phyloP scores from a whole-genome alignment of 1,284 basidiomycete genomes.

The Ceratobasidium sp. region DNA sequence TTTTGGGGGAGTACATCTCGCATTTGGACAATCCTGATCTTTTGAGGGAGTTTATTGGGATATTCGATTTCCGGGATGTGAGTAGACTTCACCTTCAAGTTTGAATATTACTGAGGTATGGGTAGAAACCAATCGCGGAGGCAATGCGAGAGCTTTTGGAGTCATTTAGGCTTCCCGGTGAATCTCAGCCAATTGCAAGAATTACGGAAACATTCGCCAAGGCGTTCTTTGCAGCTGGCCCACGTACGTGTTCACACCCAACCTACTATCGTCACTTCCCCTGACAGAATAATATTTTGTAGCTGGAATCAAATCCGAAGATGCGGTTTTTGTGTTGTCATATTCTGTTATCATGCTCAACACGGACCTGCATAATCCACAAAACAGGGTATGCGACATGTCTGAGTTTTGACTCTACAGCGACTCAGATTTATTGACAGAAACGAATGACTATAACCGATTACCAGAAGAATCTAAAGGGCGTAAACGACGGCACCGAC shows the following conservation, averaged over 20 bases:
- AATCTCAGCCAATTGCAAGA: slow-evolving; percentile 92
- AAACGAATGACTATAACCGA: slow-evolving; percentile 98
- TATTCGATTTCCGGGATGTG: slow-evolving; percentile 92
- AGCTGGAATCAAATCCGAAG: slow-evolving; percentile 91
- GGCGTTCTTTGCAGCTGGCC: slow-evolving; percentile 85
- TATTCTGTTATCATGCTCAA: slow-evolving; percentile 99
- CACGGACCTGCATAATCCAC: slow-evolving; percentile 97
- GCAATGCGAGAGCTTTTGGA: slow-evolving; percentile 96
- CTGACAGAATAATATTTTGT: slow-evolving; percentile 4
- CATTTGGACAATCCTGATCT: slow-evolving; percentile 88
- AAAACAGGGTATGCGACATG: slow-evolving; percentile 74
- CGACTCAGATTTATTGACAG: slow-evolving; percentile 57
- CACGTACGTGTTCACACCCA: slow-evolving; percentile 64
- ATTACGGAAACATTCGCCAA: slow-evolving; percentile 97
- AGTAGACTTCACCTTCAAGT: slow-evolving; percentile 52
- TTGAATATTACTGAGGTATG: background rate
- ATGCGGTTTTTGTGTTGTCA: slow-evolving; percentile 93
- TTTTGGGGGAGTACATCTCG: slow-evolving; percentile 94
- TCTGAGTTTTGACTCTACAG: slow-evolving; percentile 26
- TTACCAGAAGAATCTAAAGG: slow-evolving; percentile 91
- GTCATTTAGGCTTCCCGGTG: slow-evolving; percentile 94
- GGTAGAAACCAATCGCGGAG: slow-evolving; percentile 91
- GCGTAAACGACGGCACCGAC: slow-evolving; percentile 88
- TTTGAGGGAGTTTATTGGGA: slow-evolving; percentile 85
- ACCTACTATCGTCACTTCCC: background rate